phyloP scores from a whole-genome alignment of 2,329 filamentous ascomycete genomes.

The Xylaria sp. region DNA sequence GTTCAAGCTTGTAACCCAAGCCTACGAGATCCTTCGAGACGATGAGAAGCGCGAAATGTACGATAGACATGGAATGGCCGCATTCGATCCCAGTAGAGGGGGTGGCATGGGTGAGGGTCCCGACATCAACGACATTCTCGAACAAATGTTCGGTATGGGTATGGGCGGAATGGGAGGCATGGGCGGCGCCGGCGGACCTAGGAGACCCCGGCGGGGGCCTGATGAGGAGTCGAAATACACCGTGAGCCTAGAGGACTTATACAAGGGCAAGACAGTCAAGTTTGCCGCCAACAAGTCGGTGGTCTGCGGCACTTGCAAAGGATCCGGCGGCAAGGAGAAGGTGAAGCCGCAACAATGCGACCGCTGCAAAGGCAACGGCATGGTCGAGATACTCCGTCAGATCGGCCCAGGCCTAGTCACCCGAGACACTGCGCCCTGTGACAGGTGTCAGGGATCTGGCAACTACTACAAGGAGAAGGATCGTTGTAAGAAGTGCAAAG shows the following conservation, averaged over 20 bases:
- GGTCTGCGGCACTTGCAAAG: constrained; percentile 87
- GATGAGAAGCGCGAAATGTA: constrained; percentile 93
- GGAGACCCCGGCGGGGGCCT: constrained; percentile 75
- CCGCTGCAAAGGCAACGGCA: constrained; percentile 83
- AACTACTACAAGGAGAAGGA: constrained; percentile 95
- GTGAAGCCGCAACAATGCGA: constrained; percentile 86
- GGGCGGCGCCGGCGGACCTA: constrained; percentile 60
- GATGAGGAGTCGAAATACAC: constrained; percentile 93
- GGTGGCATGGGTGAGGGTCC: constrained; percentile 74
- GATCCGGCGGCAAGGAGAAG: constrained; percentile 90
- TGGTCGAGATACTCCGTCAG: constrained; percentile 80
- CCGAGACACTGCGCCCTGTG: constrained; percentile 81
- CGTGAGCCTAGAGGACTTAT: constrained; percentile 91
- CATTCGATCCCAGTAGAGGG: constrained; percentile 82
- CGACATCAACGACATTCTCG: constrained; percentile 91
- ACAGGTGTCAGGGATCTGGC: constrained; percentile 86
- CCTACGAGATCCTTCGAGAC: constrained; percentile 97
- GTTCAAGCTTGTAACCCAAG: constrained; percentile 93
- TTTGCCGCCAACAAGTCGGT: constrained; percentile 96
- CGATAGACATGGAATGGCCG: constrained; percentile 94
- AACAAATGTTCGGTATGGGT: constrained; percentile 80
- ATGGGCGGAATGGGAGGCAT: constrained; percentile 57
- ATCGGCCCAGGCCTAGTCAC: constrained; percentile 89
- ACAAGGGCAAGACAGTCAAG: constrained; percentile 98
- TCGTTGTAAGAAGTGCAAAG: constrained; percentile 99